Evolutionary conservation across 805 yeast genomes (phyloP), one percentile per base, ranked within the genome.

Genomic region (Candida koratica): DNA sequence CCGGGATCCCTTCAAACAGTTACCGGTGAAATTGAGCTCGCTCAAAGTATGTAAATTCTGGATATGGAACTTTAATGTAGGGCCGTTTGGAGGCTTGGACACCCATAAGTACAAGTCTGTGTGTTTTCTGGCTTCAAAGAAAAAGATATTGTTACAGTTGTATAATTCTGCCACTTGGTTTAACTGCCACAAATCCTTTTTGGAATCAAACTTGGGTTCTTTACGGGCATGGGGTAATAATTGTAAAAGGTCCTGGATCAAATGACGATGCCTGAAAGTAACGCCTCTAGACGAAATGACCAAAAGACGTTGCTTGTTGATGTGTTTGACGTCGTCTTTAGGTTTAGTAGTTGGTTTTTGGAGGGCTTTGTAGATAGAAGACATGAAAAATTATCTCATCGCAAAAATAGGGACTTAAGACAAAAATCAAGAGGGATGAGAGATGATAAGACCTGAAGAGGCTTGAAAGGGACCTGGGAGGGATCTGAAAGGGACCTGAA

Each of bases 31-130:
- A 58, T 93, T 89, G 45, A 93, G 71, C 63, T 93, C 98, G 55
- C 89, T 96, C 71, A 88, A 77, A 22, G 97, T 93, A 61, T 93
- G 97, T 64, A 93, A 71, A 63, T 93, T 93, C 64, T 90, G 96
- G 41, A 93, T 75, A 57, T 83, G 93, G 61, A 93, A 90, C 63
- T 93, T 93, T 52, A 85, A 67, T 16, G 97, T 90, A 41, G 98
- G 98, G 1, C 98, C 98, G 58, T 93, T 90, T 28, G 98, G 98
- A 18, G 97, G 93, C 63, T 93, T 90, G 22, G 96, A 77, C 45
- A 93, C 60, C 96, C 97, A 93, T 60, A 93, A 61, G 60, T 93
- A 93, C 53, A 93, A 76, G 64, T 93, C 98, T 61, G 80, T 84
- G 64, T 90, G 97, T 63, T 93, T 93, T 67, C 97, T 81, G 37